phyloP scores from a whole-genome alignment of 306 rosid genomes.

The Neltuma alba region DNA sequence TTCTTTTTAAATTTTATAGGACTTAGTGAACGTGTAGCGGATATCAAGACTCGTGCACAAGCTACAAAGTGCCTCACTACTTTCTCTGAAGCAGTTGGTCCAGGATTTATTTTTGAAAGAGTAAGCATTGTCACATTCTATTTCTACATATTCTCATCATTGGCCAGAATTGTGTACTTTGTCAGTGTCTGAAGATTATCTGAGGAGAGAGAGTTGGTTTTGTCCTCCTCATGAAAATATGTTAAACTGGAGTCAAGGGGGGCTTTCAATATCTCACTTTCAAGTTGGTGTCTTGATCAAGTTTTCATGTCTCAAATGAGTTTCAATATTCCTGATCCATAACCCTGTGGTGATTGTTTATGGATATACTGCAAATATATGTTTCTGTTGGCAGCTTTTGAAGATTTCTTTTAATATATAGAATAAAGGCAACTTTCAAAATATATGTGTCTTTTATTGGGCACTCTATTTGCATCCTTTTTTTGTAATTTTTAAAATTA shows the following conservation, averaged over 20 bases:
- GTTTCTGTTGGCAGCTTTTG: not conserved
- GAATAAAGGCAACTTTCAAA: not conserved
- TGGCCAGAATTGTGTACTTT: constrained; percentile 2
- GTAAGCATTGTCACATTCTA: constrained; percentile 54
- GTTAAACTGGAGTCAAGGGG: not conserved
- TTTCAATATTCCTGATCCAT: not conserved
- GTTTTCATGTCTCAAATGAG: constrained; percentile 1
- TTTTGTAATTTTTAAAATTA: not conserved
- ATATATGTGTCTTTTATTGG: not conserved
- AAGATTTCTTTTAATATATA: not conserved
- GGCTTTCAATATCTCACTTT: not conserved
- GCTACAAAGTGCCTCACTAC: constrained; percentile 95
- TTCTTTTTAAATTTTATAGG: constrained; percentile 50
- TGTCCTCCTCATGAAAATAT: not conserved
- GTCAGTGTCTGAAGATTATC: not conserved
- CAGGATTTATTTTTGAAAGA: constrained; percentile 96
- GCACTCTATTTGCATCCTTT: not conserved
- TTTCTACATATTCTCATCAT: constrained; percentile 1
- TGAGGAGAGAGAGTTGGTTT: not conserved
- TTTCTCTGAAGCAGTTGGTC: constrained; percentile 92
- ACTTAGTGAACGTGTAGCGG: constrained; percentile 95
- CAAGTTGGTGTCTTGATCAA: not conserved
- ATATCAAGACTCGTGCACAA: constrained; percentile 91
- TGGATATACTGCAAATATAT: not conserved
- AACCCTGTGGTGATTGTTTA: not conserved